Conservation (phyloP, 2,329 filamentous ascomycete species). For the Didymellaceae sp. region DNA sequence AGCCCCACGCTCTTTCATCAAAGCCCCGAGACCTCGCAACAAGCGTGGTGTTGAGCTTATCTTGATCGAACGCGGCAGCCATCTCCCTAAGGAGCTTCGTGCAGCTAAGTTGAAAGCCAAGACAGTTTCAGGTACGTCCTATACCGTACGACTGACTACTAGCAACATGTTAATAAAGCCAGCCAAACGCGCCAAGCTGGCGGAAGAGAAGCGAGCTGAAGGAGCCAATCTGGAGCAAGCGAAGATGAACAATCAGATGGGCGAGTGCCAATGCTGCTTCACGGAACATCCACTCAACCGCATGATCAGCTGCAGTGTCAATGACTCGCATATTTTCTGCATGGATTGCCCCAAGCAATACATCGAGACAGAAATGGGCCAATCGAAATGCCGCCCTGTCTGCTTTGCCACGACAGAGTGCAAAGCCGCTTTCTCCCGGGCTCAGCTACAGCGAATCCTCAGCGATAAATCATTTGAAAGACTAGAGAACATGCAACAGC, state of each 20-base stretch:
- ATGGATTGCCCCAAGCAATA: slow-evolving; percentile 67
- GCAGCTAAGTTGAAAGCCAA: slow-evolving; percentile 39
- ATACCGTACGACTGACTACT: not conserved
- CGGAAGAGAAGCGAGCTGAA: slow-evolving; percentile 37
- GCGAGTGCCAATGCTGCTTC: slow-evolving; percentile 77
- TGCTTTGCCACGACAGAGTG: slow-evolving; percentile 73
- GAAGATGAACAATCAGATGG: slow-evolving; percentile 53
- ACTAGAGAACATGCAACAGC: slow-evolving; percentile 74
- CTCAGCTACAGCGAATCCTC: slow-evolving; percentile 64
- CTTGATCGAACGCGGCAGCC: slow-evolving; percentile 32
- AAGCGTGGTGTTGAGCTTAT: slow-evolving; percentile 26
- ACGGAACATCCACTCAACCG: slow-evolving; percentile 69
- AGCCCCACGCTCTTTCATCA: slow-evolving; percentile 24
- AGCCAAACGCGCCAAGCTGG: slow-evolving; percentile 38
- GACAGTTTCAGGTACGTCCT: slow-evolving; percentile 27
- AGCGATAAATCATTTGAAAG: slow-evolving; percentile 64
- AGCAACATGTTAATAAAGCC: slow-evolving; percentile 10
- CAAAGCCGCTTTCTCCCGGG: slow-evolving; percentile 62
- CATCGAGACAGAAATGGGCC: slow-evolving; percentile 72
- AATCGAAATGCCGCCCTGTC: slow-evolving; percentile 69
- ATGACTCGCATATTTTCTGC: slow-evolving; percentile 71
- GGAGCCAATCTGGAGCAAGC: slow-evolving; percentile 44
- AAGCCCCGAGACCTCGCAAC: slow-evolving; percentile 28
- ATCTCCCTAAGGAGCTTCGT: slow-evolving; percentile 39
- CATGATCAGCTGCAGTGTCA: slow-evolving; percentile 71